Evolutionary conservation across 2,329 filamentous ascomycete genomes (phyloP), one percentile per base, ranked within the genome.

Genomic region (Pestalotiopsis sp.): DNA sequence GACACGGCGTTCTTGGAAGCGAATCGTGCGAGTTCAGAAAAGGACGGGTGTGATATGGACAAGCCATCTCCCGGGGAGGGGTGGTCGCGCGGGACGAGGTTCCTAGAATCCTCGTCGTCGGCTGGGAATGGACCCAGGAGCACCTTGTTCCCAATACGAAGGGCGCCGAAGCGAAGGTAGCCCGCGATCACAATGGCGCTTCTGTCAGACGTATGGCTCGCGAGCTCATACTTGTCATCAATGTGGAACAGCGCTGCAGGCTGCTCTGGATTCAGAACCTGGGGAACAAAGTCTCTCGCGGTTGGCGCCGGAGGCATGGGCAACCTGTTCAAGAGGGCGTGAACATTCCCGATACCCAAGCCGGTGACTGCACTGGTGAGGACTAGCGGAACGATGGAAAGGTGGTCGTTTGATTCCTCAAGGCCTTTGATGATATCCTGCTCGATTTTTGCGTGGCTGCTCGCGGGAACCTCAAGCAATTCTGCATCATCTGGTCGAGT

Each of bases 331-430:
- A 99, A 83, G 23, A 98, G 85, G 20, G 94, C 93, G 81, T 98
- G 96, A 25, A 97, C 79, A 67, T 92, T 88, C 4, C 90, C 90
- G 67, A 98, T 92, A 0, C 96, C 95, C 13, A 87, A 91, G 0
- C 95, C 96, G 73, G 92, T 93, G 2, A 97, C 91, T 4, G 94
- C 90, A 76, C 95, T 98, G 3, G 94, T 95, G 68, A 98, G 85
- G 1, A 98, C 82, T 63, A 99, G 95, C 0, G 96, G 96, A 1
- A 98, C 92, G 41, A 89, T 83, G 73, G 81, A 76, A 70, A 84
- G 79, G 20, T 84, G 74, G 64, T 82, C 79, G 0, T 78, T 80
- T 27, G 80, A 79, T 20, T 82, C 77, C 2, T 81, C 75, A 27
- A 93, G 84, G 31, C 80, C 80, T 65, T 84, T 76, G n/a, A 91